Percentiles rank a stretch among this genome's conserved stretches.
These are phyloP conservation scores for Luffa aegyptiaca DNA, from an alignment of 306 rosid species.

Conservation along the genomic window DNA sequence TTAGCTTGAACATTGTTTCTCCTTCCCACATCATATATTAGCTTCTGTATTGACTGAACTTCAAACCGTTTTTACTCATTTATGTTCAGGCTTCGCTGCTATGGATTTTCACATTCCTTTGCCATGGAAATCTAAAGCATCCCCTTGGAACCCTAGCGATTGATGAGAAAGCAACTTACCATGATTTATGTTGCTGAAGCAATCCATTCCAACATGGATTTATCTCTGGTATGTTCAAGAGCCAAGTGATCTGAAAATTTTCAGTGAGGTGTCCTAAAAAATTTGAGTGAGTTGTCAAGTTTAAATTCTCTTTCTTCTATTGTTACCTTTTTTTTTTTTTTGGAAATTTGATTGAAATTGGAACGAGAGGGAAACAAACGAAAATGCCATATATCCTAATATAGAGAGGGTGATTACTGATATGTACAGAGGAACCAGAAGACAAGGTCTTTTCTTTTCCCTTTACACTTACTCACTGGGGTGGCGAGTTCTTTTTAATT, in stretches of 20 bases:
- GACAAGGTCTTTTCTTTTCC: background rate
- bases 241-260: background rate
- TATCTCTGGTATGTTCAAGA: background rate
- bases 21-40: background rate
- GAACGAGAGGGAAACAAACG: background rate
- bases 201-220: background rate
- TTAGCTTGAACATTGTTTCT: background rate
- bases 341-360: background rate
- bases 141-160: background rate
- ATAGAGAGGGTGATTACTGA: conserved; percentile 8
- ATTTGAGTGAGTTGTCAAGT: background rate
- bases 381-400: background rate
- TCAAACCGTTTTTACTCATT: background rate
- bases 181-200: background rate
- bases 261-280: background rate
- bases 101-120: background rate
- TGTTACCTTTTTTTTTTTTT: background rate
- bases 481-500: background rate
- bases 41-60: background rate
- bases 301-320: background rate
- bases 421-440: background rate
- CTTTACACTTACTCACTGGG: conserved; percentile 2
- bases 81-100: background rate
- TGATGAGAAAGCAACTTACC: background rate
- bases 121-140: background rate